A percentile compares a stretch with the other conserved stretches of the same genome.
phyloP scores from a whole-genome alignment of 768 basidiomycete genomes.

The Strobilomyces dryophilus region DNA sequence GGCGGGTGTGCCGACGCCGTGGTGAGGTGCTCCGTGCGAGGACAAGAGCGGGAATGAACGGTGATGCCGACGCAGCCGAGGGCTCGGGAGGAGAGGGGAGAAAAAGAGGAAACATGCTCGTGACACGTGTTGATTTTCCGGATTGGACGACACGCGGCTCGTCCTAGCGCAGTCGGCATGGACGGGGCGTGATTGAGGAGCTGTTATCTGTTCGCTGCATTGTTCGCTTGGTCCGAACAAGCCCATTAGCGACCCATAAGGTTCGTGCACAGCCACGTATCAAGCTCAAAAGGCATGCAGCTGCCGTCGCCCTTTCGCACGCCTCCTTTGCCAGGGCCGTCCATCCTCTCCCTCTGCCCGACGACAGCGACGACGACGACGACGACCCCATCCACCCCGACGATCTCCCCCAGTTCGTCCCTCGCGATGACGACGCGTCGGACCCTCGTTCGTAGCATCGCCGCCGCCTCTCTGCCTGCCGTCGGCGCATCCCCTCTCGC shows the following conservation, averaged over 20 bases:
- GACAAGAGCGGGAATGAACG: constrained; percentile 9
- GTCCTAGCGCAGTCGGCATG: constrained; percentile 11
- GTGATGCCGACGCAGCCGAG: constrained; percentile 13
- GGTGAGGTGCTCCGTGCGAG: neutral
- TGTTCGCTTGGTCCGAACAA: neutral
- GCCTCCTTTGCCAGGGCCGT: constrained; percentile 23
- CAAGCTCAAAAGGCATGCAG: constrained; percentile 30
- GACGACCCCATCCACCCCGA: constrained; percentile 2
- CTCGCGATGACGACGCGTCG: constrained; percentile 26
- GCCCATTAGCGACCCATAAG: neutral
- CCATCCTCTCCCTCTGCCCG: constrained; percentile 13
- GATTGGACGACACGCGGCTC: constrained; percentile 20
- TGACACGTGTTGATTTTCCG: constrained; percentile 23
- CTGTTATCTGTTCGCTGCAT: neutral
- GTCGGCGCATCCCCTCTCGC: constrained; percentile 20
- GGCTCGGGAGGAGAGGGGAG: constrained; percentile 9
- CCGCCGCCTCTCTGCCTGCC: constrained; percentile 21
- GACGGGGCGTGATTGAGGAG: constrained; percentile 18
- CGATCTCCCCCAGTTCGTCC: neutral
- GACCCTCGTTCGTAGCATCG: constrained; percentile 15
- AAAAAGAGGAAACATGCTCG: constrained; percentile 20
- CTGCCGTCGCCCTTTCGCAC: constrained; percentile 26
- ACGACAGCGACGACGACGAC: neutral
- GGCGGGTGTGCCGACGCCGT: constrained; percentile 4
- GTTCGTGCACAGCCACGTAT: constrained; percentile 25